These are phyloP conservation scores for Fusarium oligoseptatum DNA, from an alignment of 2,329 filamentous ascomycete species.

Conservation along the genomic window DNA sequence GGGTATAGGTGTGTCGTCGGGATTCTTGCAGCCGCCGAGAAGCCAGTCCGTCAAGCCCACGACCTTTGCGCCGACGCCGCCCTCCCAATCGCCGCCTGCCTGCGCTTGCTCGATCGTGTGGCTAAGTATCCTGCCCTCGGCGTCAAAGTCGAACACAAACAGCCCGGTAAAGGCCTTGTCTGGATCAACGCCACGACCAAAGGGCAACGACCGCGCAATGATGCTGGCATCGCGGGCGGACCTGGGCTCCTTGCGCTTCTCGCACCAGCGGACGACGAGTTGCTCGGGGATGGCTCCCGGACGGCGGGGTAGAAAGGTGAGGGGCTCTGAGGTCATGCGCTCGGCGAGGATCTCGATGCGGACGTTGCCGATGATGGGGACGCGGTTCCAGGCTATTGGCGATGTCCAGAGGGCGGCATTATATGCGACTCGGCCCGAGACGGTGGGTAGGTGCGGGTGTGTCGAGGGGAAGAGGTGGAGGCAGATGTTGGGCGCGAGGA, in stretches of 20 bases:
- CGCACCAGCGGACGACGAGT: conserved; percentile 90
- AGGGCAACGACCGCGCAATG: conserved; percentile 59
- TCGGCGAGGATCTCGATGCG: conserved; percentile 89
- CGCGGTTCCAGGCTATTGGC: conserved; percentile 93
- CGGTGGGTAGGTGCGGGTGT: conserved; percentile 90
- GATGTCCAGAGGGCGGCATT: conserved; percentile 95
- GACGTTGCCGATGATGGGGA: conserved; percentile 92
- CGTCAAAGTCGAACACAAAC: conserved; percentile 96
- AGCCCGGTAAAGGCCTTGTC: conserved; percentile 88
- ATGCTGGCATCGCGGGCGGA: conserved; percentile 49
- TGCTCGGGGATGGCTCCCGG: conserved; percentile 78
- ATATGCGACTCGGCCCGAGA: conserved; percentile 91
- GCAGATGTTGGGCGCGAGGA: conserved; percentile 81
- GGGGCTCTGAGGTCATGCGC: conserved; percentile 78
- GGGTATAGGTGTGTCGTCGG: conserved; percentile 51
- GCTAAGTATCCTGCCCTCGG: conserved; percentile 83
- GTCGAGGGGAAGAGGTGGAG: conserved; percentile 81
- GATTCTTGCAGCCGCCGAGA: conserved; percentile 75
- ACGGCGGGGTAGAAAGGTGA: conserved; percentile 61
- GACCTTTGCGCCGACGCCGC: conserved; percentile 82
- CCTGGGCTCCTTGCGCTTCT: conserved; percentile 50
- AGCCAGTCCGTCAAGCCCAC: conserved; percentile 96
- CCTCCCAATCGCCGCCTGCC: conserved; percentile 85
- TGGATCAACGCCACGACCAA: conserved; percentile 59
- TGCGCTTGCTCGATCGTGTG: conserved; percentile 97